These are phyloP conservation scores for Smallanthus sonchifolius DNA, from an alignment of 129 eudicot genomes.

Conservation along the genomic window DNA sequence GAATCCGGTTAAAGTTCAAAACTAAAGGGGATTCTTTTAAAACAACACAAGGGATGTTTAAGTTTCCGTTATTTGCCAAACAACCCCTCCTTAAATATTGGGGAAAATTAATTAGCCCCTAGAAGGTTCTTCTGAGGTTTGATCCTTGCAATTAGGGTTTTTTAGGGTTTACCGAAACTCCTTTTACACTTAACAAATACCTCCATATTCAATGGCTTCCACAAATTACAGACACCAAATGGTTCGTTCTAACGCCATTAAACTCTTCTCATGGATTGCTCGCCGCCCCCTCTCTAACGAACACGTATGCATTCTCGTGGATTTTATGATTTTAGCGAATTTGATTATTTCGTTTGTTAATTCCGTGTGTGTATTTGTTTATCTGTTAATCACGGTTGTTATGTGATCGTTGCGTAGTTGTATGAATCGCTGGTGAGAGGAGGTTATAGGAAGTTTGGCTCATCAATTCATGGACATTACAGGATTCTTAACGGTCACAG, in stretches of 20 bases:
- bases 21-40: not conserved
- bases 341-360: not conserved
- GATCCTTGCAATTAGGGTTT: constrained; percentile 35
- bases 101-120: constrained; percentile 27
- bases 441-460: constrained; percentile 35
- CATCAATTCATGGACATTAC: constrained; percentile 25
- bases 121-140: constrained; percentile 21
- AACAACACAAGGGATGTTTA: not conserved
- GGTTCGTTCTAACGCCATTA: constrained; percentile 39
- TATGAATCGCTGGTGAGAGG: constrained; percentile 26
- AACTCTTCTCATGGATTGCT: constrained; percentile 35
- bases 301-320: constrained; percentile 1
- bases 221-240: constrained; percentile 21
- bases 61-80: constrained; percentile 15
- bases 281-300: constrained; percentile 33
- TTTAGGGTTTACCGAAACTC: constrained; percentile 28
- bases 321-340: not conserved
- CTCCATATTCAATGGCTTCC: not conserved
- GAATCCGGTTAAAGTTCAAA: not conserved
- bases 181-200: not conserved
- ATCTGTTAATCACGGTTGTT: not conserved
- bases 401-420: constrained; percentile 19
- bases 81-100: constrained; percentile 19
- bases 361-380: not conserved
- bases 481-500: constrained; percentile 1